These are phyloP conservation scores for Sicyos baderoa DNA, from an alignment of 306 rosid genomes.

Conservation along the genomic window DNA sequence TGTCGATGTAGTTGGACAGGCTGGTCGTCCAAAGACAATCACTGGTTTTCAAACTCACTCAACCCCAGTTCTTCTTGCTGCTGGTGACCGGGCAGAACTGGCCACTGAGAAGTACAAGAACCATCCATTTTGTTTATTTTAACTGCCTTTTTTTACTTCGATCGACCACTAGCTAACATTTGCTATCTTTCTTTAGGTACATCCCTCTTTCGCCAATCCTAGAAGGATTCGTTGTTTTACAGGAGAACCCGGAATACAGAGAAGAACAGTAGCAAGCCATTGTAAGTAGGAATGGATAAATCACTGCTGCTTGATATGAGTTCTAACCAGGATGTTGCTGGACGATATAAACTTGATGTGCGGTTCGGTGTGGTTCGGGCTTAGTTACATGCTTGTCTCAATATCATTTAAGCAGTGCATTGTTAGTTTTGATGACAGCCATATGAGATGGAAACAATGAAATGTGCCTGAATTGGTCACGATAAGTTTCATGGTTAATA, in stretches of 20 bases:
- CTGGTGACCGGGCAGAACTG: conserved; percentile 92
- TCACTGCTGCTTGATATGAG: conserved; percentile 8
- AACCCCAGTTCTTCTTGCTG: conserved; percentile 94
- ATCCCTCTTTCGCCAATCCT: conserved; percentile 84
- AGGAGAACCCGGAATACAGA: conserved; percentile 81
- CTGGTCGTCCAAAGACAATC: conserved; percentile 94
- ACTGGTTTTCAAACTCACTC: conserved; percentile 96
- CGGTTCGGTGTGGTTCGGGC: not conserved
- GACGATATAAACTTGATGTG: not conserved
- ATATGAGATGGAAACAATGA: not conserved
- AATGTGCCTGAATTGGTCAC: not conserved
- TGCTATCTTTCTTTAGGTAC: conserved; percentile 44
- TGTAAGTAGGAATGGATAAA: conserved; percentile 4
- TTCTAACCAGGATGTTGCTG: conserved; percentile 9
- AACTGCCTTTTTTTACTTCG: not conserved
- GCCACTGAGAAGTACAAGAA: conserved; percentile 80
- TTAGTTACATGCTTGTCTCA: not conserved
- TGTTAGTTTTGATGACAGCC: conserved; percentile 8
- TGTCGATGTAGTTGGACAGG: conserved; percentile 94
- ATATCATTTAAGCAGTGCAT: conserved; percentile 11
- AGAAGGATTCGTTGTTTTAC: conserved; percentile 88
- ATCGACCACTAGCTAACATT: conserved; percentile 7
- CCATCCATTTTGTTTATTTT: not conserved
- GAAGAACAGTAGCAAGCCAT: conserved; percentile 41
- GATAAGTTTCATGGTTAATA: not conserved